These are phyloP conservation scores for Yamadazyma trypodendri DNA, from an alignment of 1,139 yeast genomes.

Conservation along the genomic window DNA sequence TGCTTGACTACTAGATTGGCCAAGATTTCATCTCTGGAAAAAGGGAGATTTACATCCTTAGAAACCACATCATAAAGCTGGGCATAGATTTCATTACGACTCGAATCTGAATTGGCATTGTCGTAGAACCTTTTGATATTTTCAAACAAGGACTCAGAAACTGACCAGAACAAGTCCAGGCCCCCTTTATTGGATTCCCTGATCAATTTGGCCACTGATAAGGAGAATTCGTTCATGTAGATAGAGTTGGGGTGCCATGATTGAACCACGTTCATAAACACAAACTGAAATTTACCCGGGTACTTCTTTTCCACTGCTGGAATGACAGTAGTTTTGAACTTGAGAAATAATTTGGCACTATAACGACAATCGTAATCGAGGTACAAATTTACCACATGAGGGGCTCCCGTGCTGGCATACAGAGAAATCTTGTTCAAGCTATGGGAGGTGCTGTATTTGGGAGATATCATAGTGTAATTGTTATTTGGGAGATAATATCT, in stretches of 20 bases:
- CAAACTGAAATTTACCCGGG: conserved; percentile 55
- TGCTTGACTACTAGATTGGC: conserved; percentile 28
- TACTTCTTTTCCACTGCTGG: conserved; percentile 49
- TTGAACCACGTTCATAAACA: conserved; percentile 68
- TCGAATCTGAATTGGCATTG: conserved; percentile 50
- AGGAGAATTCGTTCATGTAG: conserved; percentile 66
- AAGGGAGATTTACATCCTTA: conserved; percentile 31
- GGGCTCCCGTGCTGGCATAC: conserved; percentile 16
- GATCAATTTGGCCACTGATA: conserved; percentile 62
- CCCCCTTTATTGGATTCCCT: conserved; percentile 35
- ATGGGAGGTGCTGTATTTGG: conserved; percentile 42
- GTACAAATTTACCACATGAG: conserved; percentile 50
- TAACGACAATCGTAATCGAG: conserved; percentile 82
- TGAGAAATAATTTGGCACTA: conserved; percentile 61
- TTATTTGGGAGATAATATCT: too few species aligned
- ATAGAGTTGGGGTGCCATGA: conserved; percentile 85
- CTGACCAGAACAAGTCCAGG: conserved; percentile 56
- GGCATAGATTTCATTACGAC: conserved; percentile 57
- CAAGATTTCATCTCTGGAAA: conserved; percentile 38
- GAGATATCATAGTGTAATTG: conserved; percentile 26
- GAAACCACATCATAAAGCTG: conserved; percentile 55
- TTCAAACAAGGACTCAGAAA: conserved; percentile 54
- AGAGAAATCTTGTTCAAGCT: conserved; percentile 25
- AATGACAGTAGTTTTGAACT: conserved; percentile 51
- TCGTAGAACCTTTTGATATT: conserved; percentile 61